A percentile compares a stretch with the other conserved stretches of the same genome.
These are phyloP conservation scores for Zasmidium angulare DNA, from an alignment of 2,329 filamentous ascomycete genomes.

Conservation along the genomic window DNA sequence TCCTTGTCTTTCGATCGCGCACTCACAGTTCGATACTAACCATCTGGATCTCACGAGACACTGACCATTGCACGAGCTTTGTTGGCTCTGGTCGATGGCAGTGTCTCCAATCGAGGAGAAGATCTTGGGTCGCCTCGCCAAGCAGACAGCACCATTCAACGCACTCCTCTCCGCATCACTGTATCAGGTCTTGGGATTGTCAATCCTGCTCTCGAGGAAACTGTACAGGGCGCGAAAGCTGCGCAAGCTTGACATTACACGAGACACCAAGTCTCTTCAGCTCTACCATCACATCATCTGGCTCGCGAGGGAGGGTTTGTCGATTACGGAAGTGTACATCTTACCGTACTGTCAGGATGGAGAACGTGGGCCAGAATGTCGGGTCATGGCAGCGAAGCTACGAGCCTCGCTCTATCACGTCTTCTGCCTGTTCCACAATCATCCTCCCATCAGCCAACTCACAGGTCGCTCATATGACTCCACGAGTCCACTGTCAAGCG, in stretches of 20 bases:
- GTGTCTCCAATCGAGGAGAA: slow-evolving; percentile 97
- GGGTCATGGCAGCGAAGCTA: slow-evolving; percentile 87
- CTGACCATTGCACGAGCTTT: slow-evolving; percentile 3
- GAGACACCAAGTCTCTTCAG: slow-evolving; percentile 75
- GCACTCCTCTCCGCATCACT: slow-evolving; percentile 77
- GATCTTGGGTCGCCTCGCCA: slow-evolving; percentile 86
- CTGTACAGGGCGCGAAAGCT: slow-evolving; percentile 80
- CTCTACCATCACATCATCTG: slow-evolving; percentile 91
- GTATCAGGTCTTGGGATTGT: slow-evolving; percentile 88
- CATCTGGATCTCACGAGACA: slow-evolving; percentile 1
- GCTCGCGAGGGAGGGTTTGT: slow-evolving; percentile 87
- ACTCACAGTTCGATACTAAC: too few species aligned
- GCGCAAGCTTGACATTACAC: slow-evolving; percentile 75
- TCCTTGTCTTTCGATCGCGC: too few species aligned
- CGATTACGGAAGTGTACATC: slow-evolving; percentile 82
- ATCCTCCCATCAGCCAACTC: slow-evolving; percentile 67
- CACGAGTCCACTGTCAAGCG: slow-evolving; percentile 24
- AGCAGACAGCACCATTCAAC: slow-evolving; percentile 73
- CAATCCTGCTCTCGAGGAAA: slow-evolving; percentile 81
- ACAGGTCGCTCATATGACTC: slow-evolving; percentile 38
- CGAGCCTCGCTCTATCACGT: slow-evolving; percentile 95
- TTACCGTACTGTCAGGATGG: slow-evolving; percentile 71
- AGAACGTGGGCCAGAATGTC: slow-evolving; percentile 73
- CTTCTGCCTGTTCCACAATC: slow-evolving; percentile 93
- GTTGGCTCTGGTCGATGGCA: slow-evolving; percentile 64